phyloP scores from a whole-genome alignment of 75 land plant species.

The Adiantum capillusveneris region DNA sequence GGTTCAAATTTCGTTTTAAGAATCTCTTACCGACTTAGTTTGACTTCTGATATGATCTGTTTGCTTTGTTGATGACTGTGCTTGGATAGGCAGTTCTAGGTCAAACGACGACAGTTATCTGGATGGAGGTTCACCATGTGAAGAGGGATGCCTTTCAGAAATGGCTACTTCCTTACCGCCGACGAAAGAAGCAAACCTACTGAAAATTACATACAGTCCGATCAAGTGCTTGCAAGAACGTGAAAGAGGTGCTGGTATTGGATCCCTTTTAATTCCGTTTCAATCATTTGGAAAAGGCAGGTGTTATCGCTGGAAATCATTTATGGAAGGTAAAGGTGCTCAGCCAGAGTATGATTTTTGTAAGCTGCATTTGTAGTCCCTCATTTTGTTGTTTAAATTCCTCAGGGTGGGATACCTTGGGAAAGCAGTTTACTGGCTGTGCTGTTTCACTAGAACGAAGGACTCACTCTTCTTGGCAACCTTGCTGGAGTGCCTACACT shows the following conservation, averaged over 20 bases:
- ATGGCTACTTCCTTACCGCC: background rate
- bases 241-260: constrained; percentile 21
- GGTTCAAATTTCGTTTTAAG: too few relatives aligned
- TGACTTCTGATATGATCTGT: too few relatives aligned
- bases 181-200: background rate
- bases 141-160: background rate
- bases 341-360: too few relatives aligned
- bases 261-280: constrained; percentile 8
- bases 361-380: too few relatives aligned
- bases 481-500: constrained; percentile 43
- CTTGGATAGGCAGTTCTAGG: background rate
- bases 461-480: constrained; percentile 31
- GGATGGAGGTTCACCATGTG: background rate
- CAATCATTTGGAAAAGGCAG: constrained; percentile 12
- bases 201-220: background rate
- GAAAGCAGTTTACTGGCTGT: constrained; percentile 27
- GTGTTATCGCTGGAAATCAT: constrained; percentile 17
- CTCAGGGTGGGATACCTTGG: constrained; percentile 46
- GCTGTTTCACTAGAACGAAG: constrained; percentile 20
- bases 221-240: constrained; percentile 21
- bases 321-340: constrained; percentile 25
- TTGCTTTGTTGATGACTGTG: too few relatives aligned
- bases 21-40: too few relatives aligned
- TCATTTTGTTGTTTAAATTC: background rate
- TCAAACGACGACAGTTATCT: background rate